Percentiles rank a stretch among this genome's conserved stretches.
These are phyloP conservation scores for Rhynchosporium secalis DNA, from an alignment of 2,329 filamentous ascomycete genomes.

Conservation along the genomic window DNA sequence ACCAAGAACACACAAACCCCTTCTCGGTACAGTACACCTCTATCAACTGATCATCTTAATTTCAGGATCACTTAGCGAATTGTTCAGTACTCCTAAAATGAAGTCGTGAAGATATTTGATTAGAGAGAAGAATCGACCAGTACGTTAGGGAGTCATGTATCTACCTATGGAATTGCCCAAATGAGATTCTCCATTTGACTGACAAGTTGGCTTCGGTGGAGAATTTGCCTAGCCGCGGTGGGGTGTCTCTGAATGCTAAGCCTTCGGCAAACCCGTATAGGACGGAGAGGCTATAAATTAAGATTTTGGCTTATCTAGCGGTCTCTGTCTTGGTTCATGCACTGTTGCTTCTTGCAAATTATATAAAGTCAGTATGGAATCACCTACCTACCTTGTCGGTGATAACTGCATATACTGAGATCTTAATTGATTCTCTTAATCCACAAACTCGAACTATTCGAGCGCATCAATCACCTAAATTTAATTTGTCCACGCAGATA, in stretches of 20 bases:
- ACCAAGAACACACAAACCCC: too few relatives aligned
- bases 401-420: constrained; percentile 1
- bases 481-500: constrained; percentile 8
- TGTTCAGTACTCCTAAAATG: too few relatives aligned
- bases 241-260: not conserved
- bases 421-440: not conserved
- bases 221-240: too few relatives aligned
- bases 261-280: constrained; percentile 5
- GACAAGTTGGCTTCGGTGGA: too few relatives aligned
- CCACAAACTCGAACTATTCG: not conserved
- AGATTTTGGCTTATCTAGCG: not conserved
- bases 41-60: too few relatives aligned
- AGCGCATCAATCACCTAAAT: constrained; percentile 3
- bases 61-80: too few relatives aligned
- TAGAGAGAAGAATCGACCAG: too few relatives aligned
- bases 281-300: not conserved
- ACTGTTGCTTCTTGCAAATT: not conserved
- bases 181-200: too few relatives aligned
- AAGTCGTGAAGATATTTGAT: too few relatives aligned
- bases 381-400: not conserved
- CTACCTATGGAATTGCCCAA: too few relatives aligned
- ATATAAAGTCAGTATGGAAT: constrained; percentile 5
- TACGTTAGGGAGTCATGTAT: too few relatives aligned
- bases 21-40: too few relatives aligned
- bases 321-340: constrained; percentile 12